Conservation (phyloP, 352 stramenopile genomes). For the Phytophthora pisi region DNA sequence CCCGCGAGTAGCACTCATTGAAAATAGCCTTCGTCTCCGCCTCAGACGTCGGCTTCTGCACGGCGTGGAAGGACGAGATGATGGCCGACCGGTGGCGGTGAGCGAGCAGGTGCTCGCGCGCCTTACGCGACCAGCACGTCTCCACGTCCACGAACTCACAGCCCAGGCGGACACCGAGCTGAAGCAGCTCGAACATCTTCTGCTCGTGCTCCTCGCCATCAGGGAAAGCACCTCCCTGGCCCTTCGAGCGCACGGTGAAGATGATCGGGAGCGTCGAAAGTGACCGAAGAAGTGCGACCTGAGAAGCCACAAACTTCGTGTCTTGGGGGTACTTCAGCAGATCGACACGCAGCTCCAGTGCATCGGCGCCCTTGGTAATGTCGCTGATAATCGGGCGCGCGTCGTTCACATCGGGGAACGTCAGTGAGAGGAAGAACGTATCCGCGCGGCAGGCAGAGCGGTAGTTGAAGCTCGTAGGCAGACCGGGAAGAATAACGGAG, state of each 20-base stretch:
- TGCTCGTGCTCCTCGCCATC: conserved; percentile 86
- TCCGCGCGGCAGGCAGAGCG: conserved; percentile 49
- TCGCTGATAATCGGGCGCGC: conserved; percentile 51
- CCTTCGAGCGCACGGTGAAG: conserved; percentile 95
- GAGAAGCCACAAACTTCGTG: conserved; percentile 66
- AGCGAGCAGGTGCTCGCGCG: conserved; percentile 56
- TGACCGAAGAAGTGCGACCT: conserved; percentile 80
- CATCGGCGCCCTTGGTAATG: conserved; percentile 90
- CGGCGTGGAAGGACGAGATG: conserved; percentile 83
- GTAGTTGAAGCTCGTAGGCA: conserved; percentile 59
- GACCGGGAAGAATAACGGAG: conserved; percentile 53
- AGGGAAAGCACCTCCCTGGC: conserved; percentile 95
- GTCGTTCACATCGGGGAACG: conserved; percentile 65
- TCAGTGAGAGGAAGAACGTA: conserved; percentile 85
- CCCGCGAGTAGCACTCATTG: conserved; percentile 69
- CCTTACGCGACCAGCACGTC: conserved; percentile 82
- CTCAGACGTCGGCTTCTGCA: conserved; percentile 58
- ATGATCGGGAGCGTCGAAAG: conserved; percentile 95
- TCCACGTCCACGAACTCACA: conserved; percentile 98
- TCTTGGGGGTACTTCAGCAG: conserved; percentile 73
- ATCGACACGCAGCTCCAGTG: conserved; percentile 96
- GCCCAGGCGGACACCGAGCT: conserved; percentile 91
- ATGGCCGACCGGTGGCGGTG: conserved; percentile 55
- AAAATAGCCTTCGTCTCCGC: conserved; percentile 61
- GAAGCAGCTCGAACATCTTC: conserved; percentile 88